Base-by-base conservation (phyloP, 306 rosid species). In the Vachellia collinsii region DNA sequence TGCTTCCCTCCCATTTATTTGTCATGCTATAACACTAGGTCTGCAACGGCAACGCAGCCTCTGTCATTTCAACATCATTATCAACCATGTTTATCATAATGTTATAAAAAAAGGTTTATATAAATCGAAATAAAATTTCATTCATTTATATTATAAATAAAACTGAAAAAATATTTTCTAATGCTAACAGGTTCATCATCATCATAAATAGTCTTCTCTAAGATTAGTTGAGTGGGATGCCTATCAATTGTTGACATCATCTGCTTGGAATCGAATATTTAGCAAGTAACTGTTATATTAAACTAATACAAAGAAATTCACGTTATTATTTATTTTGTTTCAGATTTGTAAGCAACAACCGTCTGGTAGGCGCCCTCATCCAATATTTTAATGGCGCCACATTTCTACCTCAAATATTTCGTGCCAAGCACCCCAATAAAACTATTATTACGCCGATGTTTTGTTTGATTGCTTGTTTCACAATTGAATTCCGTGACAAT, bases 231-330 rank as follows among this genome's bases (percentile, higher is more conserved):
- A 22, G 46, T 16, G 38, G 25, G 41, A 44, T 76, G 82, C 43
- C 38, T 44, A 37, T 46, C 53, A 66, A 76, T 78, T 42, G 22
- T 20, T 61, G 51, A 11, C 67, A 23, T 50, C 36, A 1, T 68
- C 44, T 77, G 19, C 87, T 84, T 82, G 89, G 86, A 77, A 84
- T 78, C 36, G 50, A 19, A 65, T 66, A 20, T 61, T 59, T 37
- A 71, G 43, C 73, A 9, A 42, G 38, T 23, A 44, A 50, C 19
- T 22, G 20, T 25, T 61, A 9, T 67, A 83, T 67, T 80, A 72
- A 65, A 63, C 56, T 75, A 81, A 39, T 76, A 19, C 79, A 8
- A 63, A 77, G 75, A 70, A 22, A 82, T 78, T 80, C 78, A 65
- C 79, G 70, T 70, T 34, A 14, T 46, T 43, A 72, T 80, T 79